Evolutionary conservation across 345 rosid species (phyloP).

Genomic region (Eucalyptus cloeziana): DNA sequence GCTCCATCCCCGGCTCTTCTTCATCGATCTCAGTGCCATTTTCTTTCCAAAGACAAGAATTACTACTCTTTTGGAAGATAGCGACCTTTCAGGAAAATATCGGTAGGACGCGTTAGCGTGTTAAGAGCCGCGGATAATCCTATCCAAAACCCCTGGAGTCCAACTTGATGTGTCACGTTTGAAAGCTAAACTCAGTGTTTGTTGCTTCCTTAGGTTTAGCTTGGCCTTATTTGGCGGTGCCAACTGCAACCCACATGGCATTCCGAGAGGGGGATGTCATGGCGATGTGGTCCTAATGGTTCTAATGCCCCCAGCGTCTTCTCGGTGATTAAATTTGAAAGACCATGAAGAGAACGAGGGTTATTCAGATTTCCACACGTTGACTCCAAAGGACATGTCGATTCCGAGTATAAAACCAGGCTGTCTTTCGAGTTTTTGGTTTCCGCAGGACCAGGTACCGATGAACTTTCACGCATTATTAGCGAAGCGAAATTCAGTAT

Average conservation of each 20-base stretch:
- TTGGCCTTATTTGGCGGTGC: neutral
- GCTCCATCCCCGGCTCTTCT: neutral
- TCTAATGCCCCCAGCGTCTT: neutral
- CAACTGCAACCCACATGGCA: constrained; percentile 11
- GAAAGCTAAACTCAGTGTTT: neutral
- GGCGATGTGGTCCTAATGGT: neutral
- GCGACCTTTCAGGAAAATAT: neutral
- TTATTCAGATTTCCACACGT: neutral
- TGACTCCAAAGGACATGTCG: neutral
- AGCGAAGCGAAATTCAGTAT: neutral
- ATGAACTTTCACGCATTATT: neutral
- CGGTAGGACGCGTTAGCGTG: neutral
- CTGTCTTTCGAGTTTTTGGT: neutral
- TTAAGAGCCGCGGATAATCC: neutral
- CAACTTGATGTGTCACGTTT: neutral
- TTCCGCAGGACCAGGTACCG: neutral
- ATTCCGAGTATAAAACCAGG: neutral
- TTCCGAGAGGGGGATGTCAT: neutral
- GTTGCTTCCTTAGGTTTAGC: neutral
- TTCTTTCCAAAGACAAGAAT: neutral
- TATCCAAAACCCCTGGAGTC: neutral
- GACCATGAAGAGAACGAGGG: neutral
- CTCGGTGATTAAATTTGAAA: neutral
- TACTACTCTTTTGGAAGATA: neutral
- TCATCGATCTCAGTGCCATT: neutral